Percentiles rank a stretch among this genome's conserved stretches.
These are phyloP conservation scores for Phytophthora hibernalis DNA, from an alignment of 352 stramenopile species.

Conservation along the genomic window DNA sequence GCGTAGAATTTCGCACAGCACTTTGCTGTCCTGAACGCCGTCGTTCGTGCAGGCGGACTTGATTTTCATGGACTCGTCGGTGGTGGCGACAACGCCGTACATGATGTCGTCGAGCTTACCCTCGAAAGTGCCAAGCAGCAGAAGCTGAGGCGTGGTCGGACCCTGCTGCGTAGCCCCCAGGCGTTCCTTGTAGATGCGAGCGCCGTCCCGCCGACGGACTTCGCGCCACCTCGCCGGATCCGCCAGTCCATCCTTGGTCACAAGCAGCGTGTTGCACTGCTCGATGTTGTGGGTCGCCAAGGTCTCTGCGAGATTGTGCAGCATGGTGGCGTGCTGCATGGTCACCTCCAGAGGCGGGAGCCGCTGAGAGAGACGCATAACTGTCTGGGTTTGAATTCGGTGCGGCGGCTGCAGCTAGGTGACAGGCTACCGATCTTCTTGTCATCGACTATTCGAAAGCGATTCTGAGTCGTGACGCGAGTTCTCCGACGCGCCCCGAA, in stretches of 20 bases:
- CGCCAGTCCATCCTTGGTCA: conserved; percentile 27
- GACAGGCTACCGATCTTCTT: background rate
- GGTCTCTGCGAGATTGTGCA: conserved; percentile 33
- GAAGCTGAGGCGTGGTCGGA: conserved; percentile 46
- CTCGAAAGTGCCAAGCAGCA: conserved; percentile 58
- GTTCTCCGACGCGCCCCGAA: conserved; percentile 3
- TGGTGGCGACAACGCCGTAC: conserved; percentile 52
- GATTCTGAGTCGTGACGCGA: conserved; percentile 26
- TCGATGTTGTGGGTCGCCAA: conserved; percentile 32
- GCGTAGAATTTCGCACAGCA: conserved; percentile 29
- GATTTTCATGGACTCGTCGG: conserved; percentile 55
- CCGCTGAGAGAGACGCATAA: conserved; percentile 25
- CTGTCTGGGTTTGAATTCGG: conserved; percentile 2
- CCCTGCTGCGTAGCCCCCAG: conserved; percentile 25
- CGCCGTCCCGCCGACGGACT: conserved; percentile 34
- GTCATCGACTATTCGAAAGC: conserved; percentile 15
- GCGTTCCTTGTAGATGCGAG: conserved; percentile 48
- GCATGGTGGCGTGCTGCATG: conserved; percentile 22
- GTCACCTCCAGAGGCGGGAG: conserved; percentile 21
- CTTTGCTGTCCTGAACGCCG: conserved; percentile 27
- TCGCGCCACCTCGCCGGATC: conserved; percentile 33
- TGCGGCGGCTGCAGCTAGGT: background rate
- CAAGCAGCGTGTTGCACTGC: conserved; percentile 34
- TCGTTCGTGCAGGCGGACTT: conserved; percentile 41
- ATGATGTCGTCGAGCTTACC: conserved; percentile 71